Base-by-base conservation (phyloP, 176 grass and related monocot genomes). In the Oryza nivara region DNA sequence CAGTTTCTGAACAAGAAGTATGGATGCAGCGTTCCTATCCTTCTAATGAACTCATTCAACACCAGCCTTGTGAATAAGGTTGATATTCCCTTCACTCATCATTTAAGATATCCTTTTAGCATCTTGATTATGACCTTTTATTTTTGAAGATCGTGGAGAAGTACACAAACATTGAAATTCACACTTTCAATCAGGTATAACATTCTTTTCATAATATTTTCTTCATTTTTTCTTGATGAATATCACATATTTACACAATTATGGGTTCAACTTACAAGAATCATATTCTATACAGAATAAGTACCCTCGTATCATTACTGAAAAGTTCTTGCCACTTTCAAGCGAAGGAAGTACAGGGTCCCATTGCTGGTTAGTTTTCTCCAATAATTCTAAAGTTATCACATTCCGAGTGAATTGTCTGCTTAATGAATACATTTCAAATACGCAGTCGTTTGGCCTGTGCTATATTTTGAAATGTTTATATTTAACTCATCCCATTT, bases 1-100 rank as follows among this genome's bases (percentile, higher is more conserved):
- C 76, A 98, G 96, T 95, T 91, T 78, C 89, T 98, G 35, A 98
- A 95, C 85, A 98, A 95, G 82, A 98, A 95, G 89, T 98, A 95
- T 74, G 96, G 96, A 75, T 95, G 93, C 80, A 95, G 80, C 89
- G 93, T 98, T 38, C 96, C 93, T 44, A 75, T 98, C 58, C 85
- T 98, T 75, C 85, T 98, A 60, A 98, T 98, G 93, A 98, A 98
- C 80, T 98, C 96, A 76, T 98, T 98, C 83, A 98, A 98, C 82
- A 98, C 96, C 72, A 91, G 93, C 1, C 89, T 95, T 86, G 95
- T 93, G 63, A 83, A 87, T 36, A 98, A 93, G 93, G 96, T 98
- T 67, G 26, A 3, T 16, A 63, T 26, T 44, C 8, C 56, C 10
- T 82, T 46, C 22, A 6, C 41, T 3, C 75, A 34, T 77, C 70